phyloP scores from a whole-genome alignment of 768 basidiomycete genomes.

The Tricholomella constricta region DNA sequence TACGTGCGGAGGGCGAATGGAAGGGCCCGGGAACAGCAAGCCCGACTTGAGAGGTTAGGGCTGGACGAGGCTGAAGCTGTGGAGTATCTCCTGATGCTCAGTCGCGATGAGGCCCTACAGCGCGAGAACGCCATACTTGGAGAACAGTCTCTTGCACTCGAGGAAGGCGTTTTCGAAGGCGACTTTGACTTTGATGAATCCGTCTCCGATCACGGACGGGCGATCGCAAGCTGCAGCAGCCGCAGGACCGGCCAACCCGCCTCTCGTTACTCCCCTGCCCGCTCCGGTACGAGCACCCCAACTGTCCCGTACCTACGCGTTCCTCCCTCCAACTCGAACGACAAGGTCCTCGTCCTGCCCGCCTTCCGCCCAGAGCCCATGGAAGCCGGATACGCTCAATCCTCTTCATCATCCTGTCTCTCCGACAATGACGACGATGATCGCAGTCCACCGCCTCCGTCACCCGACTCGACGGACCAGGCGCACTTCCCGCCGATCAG shows the following conservation, averaged over 20 bases:
- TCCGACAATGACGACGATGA: too few relatives aligned
- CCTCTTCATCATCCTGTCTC: too few relatives aligned
- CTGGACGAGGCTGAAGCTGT: slow-evolving; percentile 74
- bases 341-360: slow-evolving; percentile 60
- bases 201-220: slow-evolving; percentile 22
- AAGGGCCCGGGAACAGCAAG: slow-evolving; percentile 58
- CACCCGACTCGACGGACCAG: slow-evolving; percentile 31
- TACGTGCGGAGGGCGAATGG: slow-evolving; percentile 38
- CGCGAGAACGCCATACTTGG: slow-evolving; percentile 15
- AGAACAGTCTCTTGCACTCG: slow-evolving; percentile 14
- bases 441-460: slow-evolving; percentile 22
- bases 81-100: slow-evolving; percentile 83
- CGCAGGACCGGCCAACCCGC: slow-evolving; percentile 15
- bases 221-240: slow-evolving; percentile 6
- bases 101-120: slow-evolving; percentile 66
- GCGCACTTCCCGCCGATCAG: slow-evolving; percentile 19
- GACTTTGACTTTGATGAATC: slow-evolving; percentile 48
- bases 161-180: slow-evolving; percentile 60
- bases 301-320: slow-evolving; percentile 29
- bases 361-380: slow-evolving; percentile 51
- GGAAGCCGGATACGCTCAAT: slow-evolving; percentile 50
- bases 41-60: slow-evolving; percentile 62
- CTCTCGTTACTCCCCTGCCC: slow-evolving; percentile 20
- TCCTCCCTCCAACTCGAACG: slow-evolving; percentile 39
- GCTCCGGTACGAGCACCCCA: slow-evolving; percentile 21